phyloP scores from a whole-genome alignment of 73 alveolate genomes.

The Symbiodinium pilosum region DNA sequence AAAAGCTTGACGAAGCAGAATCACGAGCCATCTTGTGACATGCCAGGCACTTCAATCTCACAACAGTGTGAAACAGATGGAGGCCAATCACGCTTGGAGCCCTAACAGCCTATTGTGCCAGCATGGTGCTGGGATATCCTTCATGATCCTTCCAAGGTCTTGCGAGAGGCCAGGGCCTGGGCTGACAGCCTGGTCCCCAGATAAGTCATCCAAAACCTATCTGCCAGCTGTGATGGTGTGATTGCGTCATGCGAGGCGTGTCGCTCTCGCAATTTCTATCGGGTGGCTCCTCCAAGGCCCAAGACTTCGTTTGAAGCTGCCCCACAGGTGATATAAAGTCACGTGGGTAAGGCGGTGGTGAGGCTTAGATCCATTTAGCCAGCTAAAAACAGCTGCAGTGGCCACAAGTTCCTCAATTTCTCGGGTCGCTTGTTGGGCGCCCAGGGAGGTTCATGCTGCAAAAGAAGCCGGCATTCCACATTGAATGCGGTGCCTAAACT shows the following conservation, averaged over 20 bases:
- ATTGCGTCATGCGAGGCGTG: neutral
- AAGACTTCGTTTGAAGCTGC: too few relatives aligned
- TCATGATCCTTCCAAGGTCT: neutral
- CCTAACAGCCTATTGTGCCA: too few relatives aligned
- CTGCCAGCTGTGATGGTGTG: too few relatives aligned
- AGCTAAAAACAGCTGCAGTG: neutral
- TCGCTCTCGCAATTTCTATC: neutral
- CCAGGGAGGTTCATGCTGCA: neutral
- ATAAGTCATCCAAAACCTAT: neutral
- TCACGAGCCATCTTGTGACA: too few relatives aligned
- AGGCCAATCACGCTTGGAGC: conserved; percentile 32
- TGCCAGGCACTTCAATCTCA: conserved; percentile 45
- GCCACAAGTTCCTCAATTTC: neutral
- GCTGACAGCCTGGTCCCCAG: conserved; percentile 44
- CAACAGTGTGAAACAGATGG: conserved; percentile 92
- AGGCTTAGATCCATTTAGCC: too few relatives aligned
- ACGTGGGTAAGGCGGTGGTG: too few relatives aligned
- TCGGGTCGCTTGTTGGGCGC: neutral
- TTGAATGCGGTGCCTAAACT: neutral
- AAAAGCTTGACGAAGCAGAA: too few relatives aligned
- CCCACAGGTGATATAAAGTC: too few relatives aligned
- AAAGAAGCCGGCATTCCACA: too few relatives aligned
- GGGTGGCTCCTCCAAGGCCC: conserved; percentile 13
- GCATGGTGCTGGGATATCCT: too few relatives aligned
- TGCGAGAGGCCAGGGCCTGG: conserved; percentile 84